Base-by-base conservation (phyloP, 805 yeast genomes). In the Pichia thaimueangensis region DNA sequence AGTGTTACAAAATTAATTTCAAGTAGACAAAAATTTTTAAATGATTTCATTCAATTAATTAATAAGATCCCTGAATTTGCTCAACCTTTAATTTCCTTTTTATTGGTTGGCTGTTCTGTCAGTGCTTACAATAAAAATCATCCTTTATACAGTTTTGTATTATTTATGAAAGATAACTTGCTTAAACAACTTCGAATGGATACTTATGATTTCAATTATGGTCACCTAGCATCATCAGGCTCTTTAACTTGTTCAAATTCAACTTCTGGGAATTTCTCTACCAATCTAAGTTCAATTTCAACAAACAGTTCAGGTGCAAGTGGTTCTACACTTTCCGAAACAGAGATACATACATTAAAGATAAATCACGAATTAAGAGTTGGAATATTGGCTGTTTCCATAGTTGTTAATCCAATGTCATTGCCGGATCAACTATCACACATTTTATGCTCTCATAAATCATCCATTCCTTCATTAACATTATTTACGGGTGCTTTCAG, bases 21-120 rank as follows among this genome's bases (percentile, higher is more conserved):
- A 8, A 39, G 22, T 30, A 59, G 58, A 23, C 63, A 56, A 39
- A 58, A 51, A 39, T 57, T 59, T 35, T 30, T 62, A 15, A 16
- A 30, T 4, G 64, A 60, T 11, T 41, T 62, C 20, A 21, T 39
- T 15, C 54, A 50, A 23, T 41, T 57, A 15, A 22, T 57, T 21
- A 49, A 42, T 8, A 56, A 53, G 32, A 17, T 34, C 12, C 64
- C 64, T 5, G 44, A 43, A 8, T 52, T 55, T 23, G 54, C 63
- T 5, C 63, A 59, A 24, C 54, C 64, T 37, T 41, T 68, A 37
- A 55, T 60, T 6, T 54, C 52, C 8, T 47, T 67, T n/a, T 47
- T 67, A 29, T 43, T 55, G 22, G 55, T 64, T 25, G 68, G 69
- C 7, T 52, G 64, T 15, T 56, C 64, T 0, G 42, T 65, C 12